These are phyloP conservation scores for Postia placenta DNA, from an alignment of 768 basidiomycete species.

Conservation along the genomic window DNA sequence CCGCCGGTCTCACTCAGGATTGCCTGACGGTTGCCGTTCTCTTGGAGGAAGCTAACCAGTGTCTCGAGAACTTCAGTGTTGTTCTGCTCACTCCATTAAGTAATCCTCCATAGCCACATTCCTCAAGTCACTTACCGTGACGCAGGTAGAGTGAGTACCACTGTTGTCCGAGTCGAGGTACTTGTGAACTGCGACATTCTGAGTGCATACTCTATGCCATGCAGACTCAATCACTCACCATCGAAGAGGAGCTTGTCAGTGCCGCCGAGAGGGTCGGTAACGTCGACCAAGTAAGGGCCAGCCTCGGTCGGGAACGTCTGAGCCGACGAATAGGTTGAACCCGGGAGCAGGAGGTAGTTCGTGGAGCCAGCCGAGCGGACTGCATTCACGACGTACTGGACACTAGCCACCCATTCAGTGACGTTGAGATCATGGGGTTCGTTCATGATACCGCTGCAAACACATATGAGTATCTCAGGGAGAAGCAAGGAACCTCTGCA, in stretches of 20 bases:
- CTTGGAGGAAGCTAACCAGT: conserved; percentile 37
- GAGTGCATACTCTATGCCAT: neutral
- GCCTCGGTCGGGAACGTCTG: conserved; percentile 27
- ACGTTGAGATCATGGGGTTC: conserved; percentile 41
- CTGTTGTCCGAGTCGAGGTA: conserved; percentile 41
- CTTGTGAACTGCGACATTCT: conserved; percentile 28
- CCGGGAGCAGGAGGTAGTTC: conserved; percentile 38
- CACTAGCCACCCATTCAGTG: conserved; percentile 27
- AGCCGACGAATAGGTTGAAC: conserved; percentile 32
- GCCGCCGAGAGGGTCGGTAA: conserved; percentile 36
- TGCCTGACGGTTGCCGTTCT: conserved; percentile 36
- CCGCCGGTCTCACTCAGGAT: conserved; percentile 40
- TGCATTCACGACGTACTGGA: conserved; percentile 36
- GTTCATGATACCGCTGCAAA: conserved; percentile 32
- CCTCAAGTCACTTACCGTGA: conserved; percentile 17
- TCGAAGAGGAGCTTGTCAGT: conserved; percentile 37
- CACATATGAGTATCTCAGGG: neutral
- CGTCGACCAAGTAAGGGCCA: conserved; percentile 31
- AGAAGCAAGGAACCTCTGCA: no score
- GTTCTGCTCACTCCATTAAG: conserved; percentile 24
- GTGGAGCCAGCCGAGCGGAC: conserved; percentile 36
- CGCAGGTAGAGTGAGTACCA: conserved; percentile 32
- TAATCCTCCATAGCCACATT: neutral
- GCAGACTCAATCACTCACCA: conserved; percentile 14
- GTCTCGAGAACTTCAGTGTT: conserved; percentile 38